phyloP scores from a whole-genome alignment of 2,329 filamentous ascomycete genomes.

The Colletotrichum aenigma region DNA sequence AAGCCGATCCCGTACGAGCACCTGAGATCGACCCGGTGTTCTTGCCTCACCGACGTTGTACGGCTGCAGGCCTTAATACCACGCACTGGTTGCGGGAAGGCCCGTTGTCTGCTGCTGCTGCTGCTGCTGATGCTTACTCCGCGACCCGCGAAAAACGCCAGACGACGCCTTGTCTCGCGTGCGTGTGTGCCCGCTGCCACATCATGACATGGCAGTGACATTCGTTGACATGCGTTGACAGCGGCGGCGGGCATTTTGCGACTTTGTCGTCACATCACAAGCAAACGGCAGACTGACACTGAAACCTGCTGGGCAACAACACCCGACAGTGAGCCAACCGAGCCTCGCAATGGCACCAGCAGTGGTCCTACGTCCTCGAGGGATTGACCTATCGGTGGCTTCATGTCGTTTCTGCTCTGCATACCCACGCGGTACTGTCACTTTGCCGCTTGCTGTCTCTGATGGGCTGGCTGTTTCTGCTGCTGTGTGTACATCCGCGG shows the following conservation, averaged over 20 bases:
- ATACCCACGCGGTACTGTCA: neutral
- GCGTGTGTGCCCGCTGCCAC: neutral
- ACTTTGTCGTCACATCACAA: neutral
- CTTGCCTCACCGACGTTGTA: neutral
- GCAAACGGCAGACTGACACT: neutral
- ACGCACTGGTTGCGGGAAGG: constrained; percentile 7
- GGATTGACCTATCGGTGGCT: neutral
- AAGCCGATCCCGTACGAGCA: neutral
- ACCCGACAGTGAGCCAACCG: neutral
- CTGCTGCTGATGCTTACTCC: neutral
- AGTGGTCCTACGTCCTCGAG: neutral
- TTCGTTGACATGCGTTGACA: neutral
- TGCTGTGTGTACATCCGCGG: neutral
- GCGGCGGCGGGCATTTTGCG: neutral
- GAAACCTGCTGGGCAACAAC: neutral
- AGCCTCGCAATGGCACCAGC: neutral
- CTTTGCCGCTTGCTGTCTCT: neutral
- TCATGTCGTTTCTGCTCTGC: neutral
- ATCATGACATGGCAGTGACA: neutral
- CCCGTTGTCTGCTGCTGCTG: neutral
- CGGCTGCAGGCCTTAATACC: neutral
- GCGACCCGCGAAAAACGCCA: neutral
- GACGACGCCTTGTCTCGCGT: neutral
- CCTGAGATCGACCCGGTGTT: neutral
- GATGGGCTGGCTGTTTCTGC: neutral